Percentiles rank a stretch among this genome's conserved stretches.
Conservation (phyloP, 352 stramenopile genomes). For the Phytophthora constricta region DNA sequence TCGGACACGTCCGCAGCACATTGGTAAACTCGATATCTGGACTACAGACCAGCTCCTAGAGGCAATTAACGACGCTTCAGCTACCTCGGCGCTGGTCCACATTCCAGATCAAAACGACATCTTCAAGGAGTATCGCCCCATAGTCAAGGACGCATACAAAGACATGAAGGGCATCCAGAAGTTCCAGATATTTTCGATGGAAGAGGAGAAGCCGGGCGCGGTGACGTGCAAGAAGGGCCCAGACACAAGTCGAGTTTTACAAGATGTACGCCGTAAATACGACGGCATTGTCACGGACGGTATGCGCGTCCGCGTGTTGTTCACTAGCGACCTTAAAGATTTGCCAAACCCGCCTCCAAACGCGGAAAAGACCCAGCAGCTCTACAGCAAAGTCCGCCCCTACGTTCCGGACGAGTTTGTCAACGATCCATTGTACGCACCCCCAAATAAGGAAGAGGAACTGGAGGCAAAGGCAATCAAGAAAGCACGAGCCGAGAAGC, state of each 20-base stretch:
- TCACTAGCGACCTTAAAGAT: not conserved
- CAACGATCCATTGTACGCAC: no score
- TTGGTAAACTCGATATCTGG: no score
- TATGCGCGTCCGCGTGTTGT: not conserved
- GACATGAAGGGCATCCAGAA: constrained; percentile 1
- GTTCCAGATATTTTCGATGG: constrained; percentile 18
- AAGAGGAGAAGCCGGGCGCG: not conserved
- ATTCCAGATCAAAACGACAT: not conserved
- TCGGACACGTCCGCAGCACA: constrained; percentile 19
- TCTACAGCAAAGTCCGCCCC: no score
- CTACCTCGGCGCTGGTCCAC: not conserved
- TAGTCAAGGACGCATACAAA: no score
- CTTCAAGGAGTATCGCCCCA: constrained; percentile 20
- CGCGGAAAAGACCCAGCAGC: no score
- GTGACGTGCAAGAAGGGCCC: constrained; percentile 2
- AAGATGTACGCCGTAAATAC: constrained; percentile 3
- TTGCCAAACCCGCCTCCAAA: constrained; percentile 1
- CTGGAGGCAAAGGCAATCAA: constrained; percentile 7
- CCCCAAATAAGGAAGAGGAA: constrained; percentile 20
- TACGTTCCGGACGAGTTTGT: no score
- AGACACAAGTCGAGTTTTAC: not conserved
- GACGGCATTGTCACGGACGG: constrained; percentile 1
- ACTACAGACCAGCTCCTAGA: no score
- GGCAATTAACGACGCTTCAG: no score
- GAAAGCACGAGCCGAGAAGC: no score